Conservation (phyloP, 345 rosid species). For the Arabidopsis arenosa region DNA sequence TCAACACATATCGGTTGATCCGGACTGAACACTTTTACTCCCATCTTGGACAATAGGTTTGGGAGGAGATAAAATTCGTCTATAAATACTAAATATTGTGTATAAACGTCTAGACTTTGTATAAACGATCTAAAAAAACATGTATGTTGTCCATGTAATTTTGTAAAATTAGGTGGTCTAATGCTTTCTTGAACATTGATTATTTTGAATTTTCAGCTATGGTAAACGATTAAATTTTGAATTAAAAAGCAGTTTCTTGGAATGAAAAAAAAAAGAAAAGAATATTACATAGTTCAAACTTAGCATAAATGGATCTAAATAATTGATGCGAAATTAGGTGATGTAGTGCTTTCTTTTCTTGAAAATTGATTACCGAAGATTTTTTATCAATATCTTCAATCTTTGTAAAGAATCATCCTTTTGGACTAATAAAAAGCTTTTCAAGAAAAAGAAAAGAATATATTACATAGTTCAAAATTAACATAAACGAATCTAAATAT, state of each 20-base stretch:
- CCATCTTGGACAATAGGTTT: no score
- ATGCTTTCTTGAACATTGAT: not conserved
- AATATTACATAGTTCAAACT: not conserved
- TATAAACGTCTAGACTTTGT: no score
- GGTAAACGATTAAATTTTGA: not conserved
- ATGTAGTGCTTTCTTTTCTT: not conserved
- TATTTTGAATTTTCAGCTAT: not conserved
- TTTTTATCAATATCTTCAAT: not conserved
- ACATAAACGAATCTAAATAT: constrained; percentile 9
- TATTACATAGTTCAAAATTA: constrained; percentile 13
- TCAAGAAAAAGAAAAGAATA: not conserved
- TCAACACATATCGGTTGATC: no score
- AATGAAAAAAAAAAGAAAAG: not conserved
- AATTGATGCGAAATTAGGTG: not conserved
- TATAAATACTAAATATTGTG: no score
- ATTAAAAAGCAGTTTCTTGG: not conserved
- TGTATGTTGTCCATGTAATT: no score
- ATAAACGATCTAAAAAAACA: no score
- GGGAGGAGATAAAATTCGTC: no score
- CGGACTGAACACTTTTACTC: no score
- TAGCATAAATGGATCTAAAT: not conserved
- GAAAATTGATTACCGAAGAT: not conserved
- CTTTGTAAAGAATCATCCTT: not conserved
- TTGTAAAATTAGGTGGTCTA: not conserved
- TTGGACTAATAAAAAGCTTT: not conserved